These are phyloP conservation scores for Epichloe sp. DNA, from an alignment of 2,329 filamentous ascomycete genomes.

Conservation along the genomic window DNA sequence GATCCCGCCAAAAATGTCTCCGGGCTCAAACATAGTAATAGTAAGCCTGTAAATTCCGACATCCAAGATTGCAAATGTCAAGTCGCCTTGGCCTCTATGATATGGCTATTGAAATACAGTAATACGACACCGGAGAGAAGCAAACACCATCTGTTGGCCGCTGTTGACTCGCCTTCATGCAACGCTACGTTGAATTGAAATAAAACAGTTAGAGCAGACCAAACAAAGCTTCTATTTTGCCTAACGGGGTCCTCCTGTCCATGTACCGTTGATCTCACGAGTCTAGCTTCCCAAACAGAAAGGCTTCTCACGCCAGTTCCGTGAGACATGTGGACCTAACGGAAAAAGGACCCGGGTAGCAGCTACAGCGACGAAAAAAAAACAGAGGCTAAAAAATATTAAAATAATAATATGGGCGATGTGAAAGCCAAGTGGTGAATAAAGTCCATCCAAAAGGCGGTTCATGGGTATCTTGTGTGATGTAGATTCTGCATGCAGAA, in stretches of 20 bases:
- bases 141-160: not conserved
- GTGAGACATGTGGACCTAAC: not conserved
- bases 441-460: not conserved
- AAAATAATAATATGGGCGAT: not conserved
- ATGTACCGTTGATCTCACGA: no score
- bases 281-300: not conserved
- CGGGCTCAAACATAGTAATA: not conserved
- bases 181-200: not conserved
- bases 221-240: not conserved
- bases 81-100: constrained; percentile 2
- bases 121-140: not conserved
- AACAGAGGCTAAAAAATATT: not conserved
- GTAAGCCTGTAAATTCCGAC: not conserved
- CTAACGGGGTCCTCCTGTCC: not conserved
- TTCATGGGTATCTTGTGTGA: constrained; percentile 12
- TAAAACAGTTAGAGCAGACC: not conserved
- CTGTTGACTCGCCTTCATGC: not conserved
- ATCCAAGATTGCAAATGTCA: not conserved
- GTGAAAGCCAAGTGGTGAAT: not conserved
- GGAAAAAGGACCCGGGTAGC: not conserved
- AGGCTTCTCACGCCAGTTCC: not conserved
- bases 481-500: constrained; percentile 7
- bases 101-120: not conserved
- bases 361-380: not conserved
- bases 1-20: not conserved